phyloP scores from a whole-genome alignment of 345 rosid genomes.

The Hibiscus mutabilis region DNA sequence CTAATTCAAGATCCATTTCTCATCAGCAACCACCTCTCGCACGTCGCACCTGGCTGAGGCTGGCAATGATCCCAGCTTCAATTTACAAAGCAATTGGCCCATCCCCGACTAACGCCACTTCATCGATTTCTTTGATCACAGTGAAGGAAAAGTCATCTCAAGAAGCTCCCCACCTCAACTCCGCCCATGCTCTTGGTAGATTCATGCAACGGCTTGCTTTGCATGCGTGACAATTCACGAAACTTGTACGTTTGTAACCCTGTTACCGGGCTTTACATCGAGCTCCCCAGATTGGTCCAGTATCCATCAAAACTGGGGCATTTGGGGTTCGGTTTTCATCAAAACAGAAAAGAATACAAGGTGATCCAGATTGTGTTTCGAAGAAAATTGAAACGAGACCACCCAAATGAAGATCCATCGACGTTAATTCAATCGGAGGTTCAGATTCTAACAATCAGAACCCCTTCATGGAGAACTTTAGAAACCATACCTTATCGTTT shows the following conservation, averaged over 20 bases:
- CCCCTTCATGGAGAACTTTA: constrained; percentile 50
- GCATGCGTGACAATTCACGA: constrained; percentile 33
- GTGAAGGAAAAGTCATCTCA: constrained; percentile 15
- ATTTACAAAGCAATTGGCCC: constrained; percentile 46
- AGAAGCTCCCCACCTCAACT: constrained; percentile 25
- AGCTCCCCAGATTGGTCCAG: constrained; percentile 34
- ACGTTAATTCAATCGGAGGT: constrained; percentile 42
- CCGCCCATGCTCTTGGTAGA: constrained; percentile 34
- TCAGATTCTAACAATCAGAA: constrained; percentile 40
- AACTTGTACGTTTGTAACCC: constrained; percentile 44
- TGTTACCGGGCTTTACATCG: constrained; percentile 27
- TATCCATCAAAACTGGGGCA: constrained; percentile 32
- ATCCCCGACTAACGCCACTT: constrained; percentile 38
- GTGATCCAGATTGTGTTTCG: constrained; percentile 50
- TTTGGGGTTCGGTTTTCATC: constrained; percentile 49
- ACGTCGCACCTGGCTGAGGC: constrained; percentile 1
- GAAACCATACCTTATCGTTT: constrained; percentile 59
- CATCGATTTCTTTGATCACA: constrained; percentile 25
- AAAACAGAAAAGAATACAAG: constrained; percentile 38
- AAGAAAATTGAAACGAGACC: constrained; percentile 12
- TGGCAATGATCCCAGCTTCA: constrained; percentile 35
- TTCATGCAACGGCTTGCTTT: constrained; percentile 56
- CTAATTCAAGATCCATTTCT: constrained; percentile 36
- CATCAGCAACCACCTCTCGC: constrained; percentile 15
- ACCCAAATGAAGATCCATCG: constrained; percentile 15